Percentiles rank a stretch among this genome's conserved stretches.
Conservation (phyloP, 2,329 filamentous ascomycete genomes). For the Colletotrichum sp. region DNA sequence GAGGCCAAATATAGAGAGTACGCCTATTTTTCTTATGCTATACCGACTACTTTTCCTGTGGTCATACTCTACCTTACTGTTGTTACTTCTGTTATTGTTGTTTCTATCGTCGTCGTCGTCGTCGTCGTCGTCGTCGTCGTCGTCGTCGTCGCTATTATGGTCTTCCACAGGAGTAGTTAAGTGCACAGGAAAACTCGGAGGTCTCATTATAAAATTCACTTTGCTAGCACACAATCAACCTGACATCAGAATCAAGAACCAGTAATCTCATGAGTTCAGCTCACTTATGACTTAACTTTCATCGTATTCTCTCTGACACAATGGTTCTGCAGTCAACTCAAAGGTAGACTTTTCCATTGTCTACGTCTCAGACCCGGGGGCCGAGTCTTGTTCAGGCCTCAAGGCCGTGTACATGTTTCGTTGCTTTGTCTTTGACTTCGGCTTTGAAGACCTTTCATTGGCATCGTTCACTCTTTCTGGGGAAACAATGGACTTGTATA, state of each 20-base stretch:
- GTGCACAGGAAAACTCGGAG: too few relatives aligned
- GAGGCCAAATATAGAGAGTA: too few relatives aligned
- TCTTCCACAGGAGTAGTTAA: too few relatives aligned
- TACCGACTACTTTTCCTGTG: too few relatives aligned
- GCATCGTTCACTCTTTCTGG: not conserved
- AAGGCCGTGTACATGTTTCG: not conserved
- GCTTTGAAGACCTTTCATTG: not conserved
- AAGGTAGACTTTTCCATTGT: not conserved
- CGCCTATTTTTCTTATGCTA: too few relatives aligned
- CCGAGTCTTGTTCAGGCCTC: not conserved
- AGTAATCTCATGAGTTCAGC: not conserved
- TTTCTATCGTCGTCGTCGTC: too few relatives aligned
- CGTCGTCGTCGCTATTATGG: too few relatives aligned
- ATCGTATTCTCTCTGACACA: not conserved
- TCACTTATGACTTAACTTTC: not conserved
- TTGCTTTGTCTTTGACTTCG: not conserved
- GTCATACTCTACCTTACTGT: too few relatives aligned
- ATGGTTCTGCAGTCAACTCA: not conserved
- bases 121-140: too few relatives aligned
- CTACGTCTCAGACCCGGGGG: not conserved
- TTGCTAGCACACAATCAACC: not conserved
- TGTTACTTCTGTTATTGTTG: too few relatives aligned
- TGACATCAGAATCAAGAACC: not conserved
- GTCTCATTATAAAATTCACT: too few relatives aligned
- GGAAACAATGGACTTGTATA: not conserved